Base-by-base conservation (phyloP, 257 asterid genomes). In the Petunia secreta region DNA sequence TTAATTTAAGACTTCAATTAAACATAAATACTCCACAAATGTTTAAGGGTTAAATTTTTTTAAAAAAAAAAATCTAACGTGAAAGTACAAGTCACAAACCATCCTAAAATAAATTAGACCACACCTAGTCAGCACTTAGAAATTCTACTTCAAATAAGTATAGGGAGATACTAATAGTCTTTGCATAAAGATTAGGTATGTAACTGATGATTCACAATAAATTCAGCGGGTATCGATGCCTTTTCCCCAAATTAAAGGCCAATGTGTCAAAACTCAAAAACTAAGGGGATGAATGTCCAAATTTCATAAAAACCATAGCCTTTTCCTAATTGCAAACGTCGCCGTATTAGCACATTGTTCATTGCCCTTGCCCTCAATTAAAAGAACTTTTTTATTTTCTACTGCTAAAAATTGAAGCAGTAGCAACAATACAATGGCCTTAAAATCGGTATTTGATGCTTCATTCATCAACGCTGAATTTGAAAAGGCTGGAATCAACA, bases 381-480 rank as follows among this genome's bases (percentile, higher is more conserved):
- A 43, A 25, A 4, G 7, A 9, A 41, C 15, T 53, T 6, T 2
- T 37, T 2, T n/a, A 15, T n/a, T 37, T 58, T 15, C 57, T 10
- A 10, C 63, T 15, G 63, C 50, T 14, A 0, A 39, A 39, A 43
- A 38, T 67, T 38, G 43, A 67, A 38, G 34, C 46, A 25, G 25
- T 25, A 25, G 14, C 5, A 62, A 14, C 15, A 25, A 62, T 34
- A 7, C 79, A 81, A 93, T 89, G 94, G 87, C 91, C 9, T 85
- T 75, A 82, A 92, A 89, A 80, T 96, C 99, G 64, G 94, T 89
- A 3, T 94, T 94, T 83, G 93, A 96, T 85, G 89, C 88, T 57
- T 86, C 98, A 37, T 83, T 88, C 15, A 55, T 91, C 50, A 89
- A 89, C 85, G 73, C 91, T 25, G 98, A 94, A 11, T 94, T 96